Conservation (phyloP, 345 rosid species). For the Clarkia xantiana region DNA sequence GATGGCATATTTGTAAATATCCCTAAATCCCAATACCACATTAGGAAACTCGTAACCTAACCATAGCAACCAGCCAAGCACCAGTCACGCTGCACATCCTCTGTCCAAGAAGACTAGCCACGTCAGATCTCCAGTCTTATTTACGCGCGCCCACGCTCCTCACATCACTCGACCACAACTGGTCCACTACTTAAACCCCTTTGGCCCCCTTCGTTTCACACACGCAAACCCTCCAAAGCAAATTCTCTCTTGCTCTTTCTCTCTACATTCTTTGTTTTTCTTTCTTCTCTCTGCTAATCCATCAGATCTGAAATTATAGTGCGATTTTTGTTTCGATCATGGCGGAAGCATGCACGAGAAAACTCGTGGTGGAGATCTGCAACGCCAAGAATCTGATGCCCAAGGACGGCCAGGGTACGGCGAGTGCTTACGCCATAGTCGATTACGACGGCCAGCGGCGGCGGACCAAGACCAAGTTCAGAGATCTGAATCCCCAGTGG, state of each 20-base stretch:
- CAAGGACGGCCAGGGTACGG: conserved; percentile 88
- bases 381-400: conserved; percentile 81
- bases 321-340: conserved; percentile 11
- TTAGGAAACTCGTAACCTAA: too few relatives aligned
- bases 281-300: conserved; percentile 6
- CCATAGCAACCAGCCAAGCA: too few relatives aligned
- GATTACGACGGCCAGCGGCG: conserved; percentile 79
- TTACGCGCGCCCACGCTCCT: too few relatives aligned
- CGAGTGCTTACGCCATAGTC: conserved; percentile 67
- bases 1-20: too few relatives aligned
- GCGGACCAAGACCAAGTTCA: conserved; percentile 61
- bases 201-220: not conserved
- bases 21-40: too few relatives aligned
- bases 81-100: too few relatives aligned
- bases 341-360: conserved; percentile 44
- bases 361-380: conserved; percentile 64
- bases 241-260: conserved; percentile 1
- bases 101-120: too few relatives aligned
- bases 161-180: too few relatives aligned
- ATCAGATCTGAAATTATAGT: conserved; percentile 2
- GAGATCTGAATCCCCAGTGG: conserved; percentile 87
- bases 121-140: too few relatives aligned
- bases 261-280: conserved; percentile 4
- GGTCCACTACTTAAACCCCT: too few relatives aligned
- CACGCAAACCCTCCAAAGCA: not conserved